Conservation (phyloP, 768 basidiomycete genomes). For the Rhodotorula toruloides region DNA sequence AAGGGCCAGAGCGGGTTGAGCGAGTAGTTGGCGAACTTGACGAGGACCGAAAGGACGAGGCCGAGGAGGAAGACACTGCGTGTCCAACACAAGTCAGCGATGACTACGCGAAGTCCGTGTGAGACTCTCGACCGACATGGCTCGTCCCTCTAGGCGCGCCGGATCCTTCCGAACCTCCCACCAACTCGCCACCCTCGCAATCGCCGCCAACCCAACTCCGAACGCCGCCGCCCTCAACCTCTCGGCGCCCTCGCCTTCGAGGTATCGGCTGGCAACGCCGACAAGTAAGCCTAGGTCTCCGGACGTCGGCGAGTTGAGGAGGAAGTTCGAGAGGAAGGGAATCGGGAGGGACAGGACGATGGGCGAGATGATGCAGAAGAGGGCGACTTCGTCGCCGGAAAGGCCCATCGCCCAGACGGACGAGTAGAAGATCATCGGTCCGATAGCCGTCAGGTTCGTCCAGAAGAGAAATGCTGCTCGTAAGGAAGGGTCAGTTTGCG, state of each 20-base stretch:
- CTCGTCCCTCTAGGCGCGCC: slow-evolving; percentile 44
- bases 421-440: slow-evolving; percentile 37
- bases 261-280: slow-evolving; percentile 56
- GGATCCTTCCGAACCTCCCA: slow-evolving; percentile 47
- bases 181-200: slow-evolving; percentile 59
- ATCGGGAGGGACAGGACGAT: slow-evolving; percentile 55
- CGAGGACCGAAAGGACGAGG: slow-evolving; percentile 60
- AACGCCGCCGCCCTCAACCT: slow-evolving; percentile 55
- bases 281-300: slow-evolving; percentile 51
- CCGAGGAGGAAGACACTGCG: slow-evolving; percentile 61
- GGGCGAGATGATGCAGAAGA: slow-evolving; percentile 68
- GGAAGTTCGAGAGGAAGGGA: slow-evolving; percentile 52
- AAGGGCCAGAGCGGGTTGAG: slow-evolving; percentile 39
- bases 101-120: neutral
- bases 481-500: neutral
- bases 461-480: slow-evolving; percentile 19
- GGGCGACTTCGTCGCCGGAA: slow-evolving; percentile 71
- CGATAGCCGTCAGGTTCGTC: slow-evolving; percentile 24
- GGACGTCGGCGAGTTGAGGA: slow-evolving; percentile 55
- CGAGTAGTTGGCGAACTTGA: slow-evolving; percentile 69
- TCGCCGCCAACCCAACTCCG: slow-evolving; percentile 54
- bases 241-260: slow-evolving; percentile 47
- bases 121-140: neutral
- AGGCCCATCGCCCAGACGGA: slow-evolving; percentile 78
- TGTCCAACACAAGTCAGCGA: neutral